Percentiles rank a stretch among this genome's conserved stretches.
phyloP scores from a whole-genome alignment of 1,284 basidiomycete species.

The Puccinia coronata region DNA sequence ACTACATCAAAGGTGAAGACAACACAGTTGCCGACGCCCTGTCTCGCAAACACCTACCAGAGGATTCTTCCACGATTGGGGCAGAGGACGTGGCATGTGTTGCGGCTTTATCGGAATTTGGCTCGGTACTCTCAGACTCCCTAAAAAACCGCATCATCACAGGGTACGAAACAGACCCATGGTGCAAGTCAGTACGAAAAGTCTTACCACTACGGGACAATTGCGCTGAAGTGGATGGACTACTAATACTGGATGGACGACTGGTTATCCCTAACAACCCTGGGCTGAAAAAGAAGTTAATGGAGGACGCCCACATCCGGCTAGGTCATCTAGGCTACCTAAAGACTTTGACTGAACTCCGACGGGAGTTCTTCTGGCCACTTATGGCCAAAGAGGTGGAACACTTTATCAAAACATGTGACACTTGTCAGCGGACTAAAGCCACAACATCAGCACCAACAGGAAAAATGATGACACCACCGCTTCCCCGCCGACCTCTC shows the following conservation, averaged over 20 bases:
- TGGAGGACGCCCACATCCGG: slow-evolving; percentile 56
- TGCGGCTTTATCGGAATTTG: background rate
- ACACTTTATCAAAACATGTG: slow-evolving; percentile 12
- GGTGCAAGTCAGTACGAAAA: slow-evolving; percentile 54
- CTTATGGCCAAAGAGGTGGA: slow-evolving; percentile 55
- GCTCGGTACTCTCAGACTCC: slow-evolving; percentile 31
- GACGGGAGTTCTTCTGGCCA: slow-evolving; percentile 61
- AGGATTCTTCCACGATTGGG: background rate
- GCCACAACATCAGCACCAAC: slow-evolving; percentile 7
- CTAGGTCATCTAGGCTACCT: slow-evolving; percentile 60
- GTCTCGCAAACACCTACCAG: slow-evolving; percentile 52
- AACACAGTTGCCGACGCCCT: slow-evolving; percentile 60
- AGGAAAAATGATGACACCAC: slow-evolving; percentile 36
- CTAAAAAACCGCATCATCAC: slow-evolving; percentile 54
- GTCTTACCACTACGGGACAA: background rate
- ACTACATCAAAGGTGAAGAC: slow-evolving; percentile 59
- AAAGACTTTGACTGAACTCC: slow-evolving; percentile 58
- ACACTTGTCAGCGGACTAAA: slow-evolving; percentile 50
- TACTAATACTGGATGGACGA: slow-evolving; percentile 57
- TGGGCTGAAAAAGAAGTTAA: slow-evolving; percentile 54
- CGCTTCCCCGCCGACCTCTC: slow-evolving; percentile 18
- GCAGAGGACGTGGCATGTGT: background rate
- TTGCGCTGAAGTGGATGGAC: slow-evolving; percentile 44
- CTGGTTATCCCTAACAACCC: slow-evolving; percentile 57
- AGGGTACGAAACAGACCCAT: slow-evolving; percentile 57